Conservation (phyloP, 257 asterid species). For the Solanum okadae region DNA sequence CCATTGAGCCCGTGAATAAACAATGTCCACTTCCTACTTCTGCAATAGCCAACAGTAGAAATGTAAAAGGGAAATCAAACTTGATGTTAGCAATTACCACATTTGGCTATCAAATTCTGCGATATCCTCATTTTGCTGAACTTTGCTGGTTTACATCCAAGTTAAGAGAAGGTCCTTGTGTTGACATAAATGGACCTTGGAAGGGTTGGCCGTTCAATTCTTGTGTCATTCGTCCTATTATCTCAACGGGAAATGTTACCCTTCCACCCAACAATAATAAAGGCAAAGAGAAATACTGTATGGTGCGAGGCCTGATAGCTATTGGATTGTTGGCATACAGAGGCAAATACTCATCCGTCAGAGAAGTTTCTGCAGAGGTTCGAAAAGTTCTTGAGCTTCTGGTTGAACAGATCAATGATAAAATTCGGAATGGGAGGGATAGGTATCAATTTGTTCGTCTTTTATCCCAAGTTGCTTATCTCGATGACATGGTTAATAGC, state of each 20-base stretch:
- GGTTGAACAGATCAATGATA: slow-evolving; percentile 44
- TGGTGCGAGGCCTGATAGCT: slow-evolving; percentile 83
- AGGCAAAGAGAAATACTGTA: slow-evolving; percentile 37
- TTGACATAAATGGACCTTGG: slow-evolving; percentile 69
- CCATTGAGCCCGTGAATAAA: slow-evolving; percentile 17
- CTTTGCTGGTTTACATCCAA: slow-evolving; percentile 98
- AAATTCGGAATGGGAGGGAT: slow-evolving; percentile 81
- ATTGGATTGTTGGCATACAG: slow-evolving; percentile 85
- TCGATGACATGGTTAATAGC: slow-evolving; percentile 76
- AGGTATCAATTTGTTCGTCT: slow-evolving; percentile 51
- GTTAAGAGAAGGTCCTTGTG: slow-evolving; percentile 83
- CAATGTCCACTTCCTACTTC: slow-evolving; percentile 21
- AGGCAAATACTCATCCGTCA: slow-evolving; percentile 68
- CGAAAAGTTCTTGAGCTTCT: slow-evolving; percentile 77
- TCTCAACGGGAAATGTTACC: slow-evolving; percentile 29
- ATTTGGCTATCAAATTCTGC: slow-evolving; percentile 78
- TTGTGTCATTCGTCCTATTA: slow-evolving; percentile 66
- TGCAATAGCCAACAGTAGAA: slow-evolving; percentile 26
- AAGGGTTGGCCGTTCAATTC: slow-evolving; percentile 96
- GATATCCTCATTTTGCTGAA: slow-evolving; percentile 95
- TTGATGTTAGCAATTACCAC: slow-evolving; percentile 73
- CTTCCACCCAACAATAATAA: slow-evolving; percentile 29
- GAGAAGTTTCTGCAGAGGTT: slow-evolving; percentile 55
- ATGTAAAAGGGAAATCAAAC: slow-evolving; percentile 60
- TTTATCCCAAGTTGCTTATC: slow-evolving; percentile 89